Evolutionary conservation across 192 early-diverging fungal species (phyloP), one percentile per base, ranked within the genome.

Genomic region (Spizellomyces sp.): DNA sequence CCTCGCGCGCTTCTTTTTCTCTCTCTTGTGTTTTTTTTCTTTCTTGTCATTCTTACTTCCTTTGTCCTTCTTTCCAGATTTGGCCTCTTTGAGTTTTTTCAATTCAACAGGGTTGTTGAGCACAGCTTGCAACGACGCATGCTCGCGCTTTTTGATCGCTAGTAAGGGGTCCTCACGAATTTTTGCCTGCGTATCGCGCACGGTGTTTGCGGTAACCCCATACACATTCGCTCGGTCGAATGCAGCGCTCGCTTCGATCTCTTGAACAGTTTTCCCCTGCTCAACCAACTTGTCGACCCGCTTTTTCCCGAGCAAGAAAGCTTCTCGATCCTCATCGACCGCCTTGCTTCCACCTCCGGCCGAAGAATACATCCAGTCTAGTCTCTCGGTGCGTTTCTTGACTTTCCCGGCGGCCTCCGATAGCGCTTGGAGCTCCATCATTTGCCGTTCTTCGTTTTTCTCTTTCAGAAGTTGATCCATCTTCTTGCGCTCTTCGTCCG

Each of bases 341-440:
- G 70, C 76, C 9, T 47, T 60, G 21, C 78, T 76, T 0, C 60
- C 81, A 50, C 81, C 81, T 4, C 93, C 92, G 5, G 87, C 92
- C 17, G 86, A 86, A 50, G 86, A 86, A 70, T 99, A 99, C 94
- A 99, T 98, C 96, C 96, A 99, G 67, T 98, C 96, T 4, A 99
- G 73, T 45, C 90, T 85, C 50, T 95, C 91, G n/a, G 27, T 19
- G 19, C 80, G 73, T 69, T 88, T 90, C 54, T 78, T 75, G 58
- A 64, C 55, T 44, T 70, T 75, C 43, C 79, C 78, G 36, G 64
- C 59, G 4, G 86, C 84, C 65, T 91, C 93, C 62, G 94, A 89
- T 10, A 96, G 83, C 15, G 78, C 80, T 65, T 89, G 87, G 47
- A 98, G 83, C 66, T 98, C 95, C 71, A 93, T 88, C 27, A 92